Base-by-base conservation (phyloP, 257 asterid species). In the Penstemon davidsonii region DNA sequence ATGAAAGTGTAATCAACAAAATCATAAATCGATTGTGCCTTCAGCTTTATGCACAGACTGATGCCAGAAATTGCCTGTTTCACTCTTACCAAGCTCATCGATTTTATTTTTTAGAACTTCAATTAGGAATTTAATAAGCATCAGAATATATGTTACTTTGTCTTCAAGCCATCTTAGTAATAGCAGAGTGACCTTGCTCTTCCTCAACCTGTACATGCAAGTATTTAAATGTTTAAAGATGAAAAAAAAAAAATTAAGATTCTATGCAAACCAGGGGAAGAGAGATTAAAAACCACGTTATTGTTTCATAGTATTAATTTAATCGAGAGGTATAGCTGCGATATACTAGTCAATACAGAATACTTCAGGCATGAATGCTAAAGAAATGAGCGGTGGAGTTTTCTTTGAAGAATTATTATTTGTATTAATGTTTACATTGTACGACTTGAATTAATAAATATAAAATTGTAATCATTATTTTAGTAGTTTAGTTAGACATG, bases 401-500 rank as follows among this genome's bases (percentile, higher is more conserved):
- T 50, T 6, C 46, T 11, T 55, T 55, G 49, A 13, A 60, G 13
- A 53, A 25, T 25, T 25, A 25, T 25, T 25, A 25, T 25, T 1
- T 25, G 33, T 25, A 25, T 25, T 1, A 1, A 25, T 0, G 33
- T 57, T 56, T 38, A 59, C 36, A 50, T 33, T 13, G 68, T 73
- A 73, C 69, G n/a, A 8, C 38, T 52, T 66, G 13, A 6, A 52
- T 54, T 52, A 49, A 39, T 25, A 42, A 41, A 10, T 36, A 12
- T 4, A 60, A n/a, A 11, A 5, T 39, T 11, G 12, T 18, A 5
- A 51, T 33, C 3, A 7, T 42, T 5, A 6, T 36, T 15, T 6
- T 44, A 67, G 42, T 54, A 68, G 74, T 61, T 74, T 67, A 44
- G 69, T 73, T 67, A 18, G 33, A 25, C 33, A 25, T 25, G 33